phyloP scores from a whole-genome alignment of 805 yeast genomes.

The Candida adriatica region DNA sequence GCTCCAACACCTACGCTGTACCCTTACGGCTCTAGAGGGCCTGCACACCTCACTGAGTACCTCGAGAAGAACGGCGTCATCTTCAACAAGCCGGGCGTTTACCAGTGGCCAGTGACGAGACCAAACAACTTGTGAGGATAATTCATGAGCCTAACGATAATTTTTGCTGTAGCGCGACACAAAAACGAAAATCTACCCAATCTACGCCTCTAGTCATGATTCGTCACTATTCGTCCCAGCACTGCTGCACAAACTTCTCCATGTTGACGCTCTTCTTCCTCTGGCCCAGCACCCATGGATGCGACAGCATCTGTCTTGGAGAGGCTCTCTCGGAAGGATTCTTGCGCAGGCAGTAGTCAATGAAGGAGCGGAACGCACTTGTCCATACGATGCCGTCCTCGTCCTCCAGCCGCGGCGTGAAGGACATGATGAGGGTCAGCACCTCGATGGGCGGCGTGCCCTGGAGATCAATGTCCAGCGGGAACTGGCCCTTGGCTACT shows the following conservation, averaged over 20 bases:
- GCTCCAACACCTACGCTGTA: constrained; percentile 64
- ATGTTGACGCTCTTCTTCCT: constrained; percentile 66
- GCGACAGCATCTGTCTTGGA: constrained; percentile 87
- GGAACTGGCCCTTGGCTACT: constrained; percentile 89
- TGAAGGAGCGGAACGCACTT: constrained; percentile 72
- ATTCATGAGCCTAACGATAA: too few species aligned
- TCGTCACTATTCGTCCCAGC: constrained; percentile 26
- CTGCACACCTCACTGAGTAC: constrained; percentile 54
- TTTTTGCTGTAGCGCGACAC: too few species aligned
- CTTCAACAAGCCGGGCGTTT: constrained; percentile 54
- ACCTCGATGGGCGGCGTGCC: constrained; percentile 83
- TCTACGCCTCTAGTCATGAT: too few species aligned
- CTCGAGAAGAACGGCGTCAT: constrained; percentile 66
- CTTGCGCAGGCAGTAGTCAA: constrained; percentile 74
- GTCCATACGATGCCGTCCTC: constrained; percentile 79
- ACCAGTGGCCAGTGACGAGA: constrained; percentile 88
- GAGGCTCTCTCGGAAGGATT: constrained; percentile 78
- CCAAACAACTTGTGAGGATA: constrained; percentile 24
- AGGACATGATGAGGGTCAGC: constrained; percentile 70
- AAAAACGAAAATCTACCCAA: too few species aligned
- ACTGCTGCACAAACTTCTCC: constrained; percentile 72
- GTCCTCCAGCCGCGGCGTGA: constrained; percentile 74
- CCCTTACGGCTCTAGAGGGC: constrained; percentile 91
- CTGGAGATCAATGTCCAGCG: constrained; percentile 38
- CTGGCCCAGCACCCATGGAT: constrained; percentile 89